Conservation (phyloP, 768 basidiomycete genomes). For the Collybia sordida region DNA sequence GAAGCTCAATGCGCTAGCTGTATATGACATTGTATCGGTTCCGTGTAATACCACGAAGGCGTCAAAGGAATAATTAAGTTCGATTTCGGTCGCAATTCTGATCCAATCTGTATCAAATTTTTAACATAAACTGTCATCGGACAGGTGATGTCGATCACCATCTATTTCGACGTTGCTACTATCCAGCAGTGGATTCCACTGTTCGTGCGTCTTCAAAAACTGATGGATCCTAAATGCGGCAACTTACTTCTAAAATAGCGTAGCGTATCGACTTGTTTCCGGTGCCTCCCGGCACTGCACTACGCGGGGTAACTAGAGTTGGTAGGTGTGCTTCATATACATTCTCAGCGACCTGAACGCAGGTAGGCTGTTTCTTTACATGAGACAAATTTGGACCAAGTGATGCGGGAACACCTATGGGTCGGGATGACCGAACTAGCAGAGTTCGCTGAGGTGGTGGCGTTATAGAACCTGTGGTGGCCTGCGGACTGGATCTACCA, state of each 20-base stretch:
- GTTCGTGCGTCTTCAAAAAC: slow-evolving; percentile 11
- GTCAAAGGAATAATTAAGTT: slow-evolving; percentile 90
- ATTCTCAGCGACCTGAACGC: slow-evolving; percentile 53
- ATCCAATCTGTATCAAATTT: slow-evolving; percentile 69
- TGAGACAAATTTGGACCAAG: slow-evolving; percentile 28
- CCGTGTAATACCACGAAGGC: slow-evolving; percentile 91
- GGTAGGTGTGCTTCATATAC: slow-evolving; percentile 76
- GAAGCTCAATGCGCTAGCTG: slow-evolving; percentile 87
- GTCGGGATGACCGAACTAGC: slow-evolving; percentile 67
- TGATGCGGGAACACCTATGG: slow-evolving; percentile 50
- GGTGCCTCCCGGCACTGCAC: slow-evolving; percentile 55
- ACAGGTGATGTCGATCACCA: slow-evolving; percentile 38
- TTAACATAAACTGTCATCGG: slow-evolving; percentile 5
- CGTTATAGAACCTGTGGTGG: slow-evolving; percentile 17
- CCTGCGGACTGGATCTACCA: slow-evolving; percentile 54
- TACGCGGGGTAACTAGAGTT: slow-evolving; percentile 77
- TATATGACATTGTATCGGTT: slow-evolving; percentile 91
- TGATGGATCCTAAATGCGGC: slow-evolving; percentile 5
- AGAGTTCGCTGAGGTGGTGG: slow-evolving; percentile 38
- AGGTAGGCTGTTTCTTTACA: slow-evolving; percentile 33
- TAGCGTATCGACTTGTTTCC: slow-evolving; percentile 77
- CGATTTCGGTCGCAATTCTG: slow-evolving; percentile 87
- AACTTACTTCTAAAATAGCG: slow-evolving; percentile 73
- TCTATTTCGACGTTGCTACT: slow-evolving; percentile 87
- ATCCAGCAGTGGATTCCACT: slow-evolving; percentile 89